Conservation (phyloP, 169 alveolate genomes). For the Plasmodium reichenowi region DNA sequence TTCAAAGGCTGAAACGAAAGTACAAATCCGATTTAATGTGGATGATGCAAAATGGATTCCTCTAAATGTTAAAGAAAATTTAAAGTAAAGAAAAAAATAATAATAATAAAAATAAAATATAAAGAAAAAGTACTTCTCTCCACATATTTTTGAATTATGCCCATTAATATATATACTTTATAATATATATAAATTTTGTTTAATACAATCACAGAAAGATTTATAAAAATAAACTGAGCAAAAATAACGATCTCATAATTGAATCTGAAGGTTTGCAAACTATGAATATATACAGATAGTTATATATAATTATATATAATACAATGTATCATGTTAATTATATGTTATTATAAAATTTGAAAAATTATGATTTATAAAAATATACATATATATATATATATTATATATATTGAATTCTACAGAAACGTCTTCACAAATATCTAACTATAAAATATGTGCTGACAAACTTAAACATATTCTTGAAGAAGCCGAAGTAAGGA, state of each 20-base stretch:
- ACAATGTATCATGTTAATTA: no score
- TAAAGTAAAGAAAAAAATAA: constrained; percentile 70
- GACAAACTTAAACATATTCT: constrained; percentile 40
- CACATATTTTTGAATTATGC: not conserved
- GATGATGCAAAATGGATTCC: constrained; percentile 82
- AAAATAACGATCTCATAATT: constrained; percentile 47
- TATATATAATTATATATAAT: no score
- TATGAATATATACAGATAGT: not conserved
- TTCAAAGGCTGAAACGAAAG: constrained; percentile 85
- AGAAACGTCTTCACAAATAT: constrained; percentile 65
- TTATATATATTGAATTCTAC: not conserved
- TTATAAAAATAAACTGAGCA: constrained; percentile 36
- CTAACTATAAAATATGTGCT: constrained; percentile 56
- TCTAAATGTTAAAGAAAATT: constrained; percentile 78
- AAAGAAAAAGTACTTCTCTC: not conserved
- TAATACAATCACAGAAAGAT: constrained; percentile 20
- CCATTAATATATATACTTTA: not conserved
- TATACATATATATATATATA: not conserved
- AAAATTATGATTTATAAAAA: no score
- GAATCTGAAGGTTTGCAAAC: constrained; percentile 49
- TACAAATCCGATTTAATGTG: constrained; percentile 84
- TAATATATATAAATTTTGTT: not conserved
- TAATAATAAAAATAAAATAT: not conserved
- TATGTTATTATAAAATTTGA: no score
- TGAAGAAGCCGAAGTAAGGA: constrained; percentile 60